Percentiles rank a stretch among this genome's conserved stretches.
Conservation (phyloP, 2,329 filamentous ascomycete species). For the Aspergillus amoenus region DNA sequence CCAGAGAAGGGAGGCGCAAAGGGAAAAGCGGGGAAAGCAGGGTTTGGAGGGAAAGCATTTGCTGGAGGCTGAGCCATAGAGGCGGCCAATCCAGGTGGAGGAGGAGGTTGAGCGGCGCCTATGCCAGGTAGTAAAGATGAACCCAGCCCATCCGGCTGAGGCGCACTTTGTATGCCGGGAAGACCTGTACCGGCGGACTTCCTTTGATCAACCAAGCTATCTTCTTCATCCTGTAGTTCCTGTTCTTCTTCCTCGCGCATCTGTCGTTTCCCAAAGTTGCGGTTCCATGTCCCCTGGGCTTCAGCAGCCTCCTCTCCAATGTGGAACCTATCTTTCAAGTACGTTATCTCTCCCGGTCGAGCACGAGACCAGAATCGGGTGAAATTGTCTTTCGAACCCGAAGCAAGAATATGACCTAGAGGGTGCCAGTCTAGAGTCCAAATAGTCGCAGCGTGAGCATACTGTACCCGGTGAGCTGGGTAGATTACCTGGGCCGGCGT, state of each 20-base stretch:
- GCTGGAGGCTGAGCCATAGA: slow-evolving; percentile 44
- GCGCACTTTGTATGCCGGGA: slow-evolving; percentile 56
- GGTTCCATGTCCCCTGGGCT: slow-evolving; percentile 91
- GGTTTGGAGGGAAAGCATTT: slow-evolving; percentile 27
- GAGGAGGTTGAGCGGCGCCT: slow-evolving; percentile 43
- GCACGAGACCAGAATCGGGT: slow-evolving; percentile 95
- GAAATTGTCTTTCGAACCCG: slow-evolving; percentile 93
- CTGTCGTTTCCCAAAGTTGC: slow-evolving; percentile 73
- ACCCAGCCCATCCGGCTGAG: slow-evolving; percentile 47
- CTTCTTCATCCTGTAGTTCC: slow-evolving; percentile 88
- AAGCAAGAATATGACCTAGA: slow-evolving; percentile 89
- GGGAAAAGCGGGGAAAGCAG: slow-evolving; percentile 38
- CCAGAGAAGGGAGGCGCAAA: slow-evolving; percentile 48
- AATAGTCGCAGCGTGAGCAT: slow-evolving; percentile 90
- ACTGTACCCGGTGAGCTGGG: slow-evolving; percentile 81
- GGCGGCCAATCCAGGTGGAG: slow-evolving; percentile 29
- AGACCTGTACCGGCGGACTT: slow-evolving; percentile 62
- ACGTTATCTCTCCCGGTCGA: slow-evolving; percentile 80
- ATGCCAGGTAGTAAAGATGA: slow-evolving; percentile 48
- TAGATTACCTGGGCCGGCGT: slow-evolving; percentile 87
- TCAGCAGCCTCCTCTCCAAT: slow-evolving; percentile 92
- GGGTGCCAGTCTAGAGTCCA: slow-evolving; percentile 99
- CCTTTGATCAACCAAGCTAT: slow-evolving; percentile 88
- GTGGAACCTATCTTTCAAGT: slow-evolving; percentile 88
- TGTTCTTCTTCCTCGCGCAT: slow-evolving; percentile 91